Base-by-base conservation (phyloP, 805 yeast genomes). In the Metschnikowia corniflorae region DNA sequence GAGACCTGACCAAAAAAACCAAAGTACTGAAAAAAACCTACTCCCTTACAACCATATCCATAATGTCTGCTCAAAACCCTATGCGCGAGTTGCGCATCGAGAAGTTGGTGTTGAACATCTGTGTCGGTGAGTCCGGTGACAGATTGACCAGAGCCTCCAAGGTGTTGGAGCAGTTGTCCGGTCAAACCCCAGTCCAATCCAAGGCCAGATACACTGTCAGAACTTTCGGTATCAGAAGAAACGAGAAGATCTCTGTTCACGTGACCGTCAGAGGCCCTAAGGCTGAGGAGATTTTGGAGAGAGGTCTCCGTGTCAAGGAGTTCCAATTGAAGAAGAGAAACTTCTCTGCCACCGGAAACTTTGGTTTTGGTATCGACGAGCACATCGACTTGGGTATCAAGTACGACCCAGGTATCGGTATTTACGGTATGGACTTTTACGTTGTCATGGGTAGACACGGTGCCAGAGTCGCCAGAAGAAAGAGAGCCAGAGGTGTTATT, bases 81-180 rank as follows among this genome's bases (percentile, higher is more conserved):
- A 91, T 93, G 97, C 93, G 96, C 78, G 97, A 93, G 64, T 80
- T 93, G 76, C 89, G 84, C 80, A 91, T 93, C 79, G 97, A 93
- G 79, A 93, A 93, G 79, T 84, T 93, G 75, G 97, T 93, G 75
- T 86, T 93, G 75, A 93, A 93, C 93, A 93, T 93, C 78, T 89
- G 95, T 76, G 98, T 93, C 74, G 98, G 98, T 80, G 98, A 93
- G 79, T 89, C 97, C 75, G 98, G 98, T 82, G 98, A 93, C 77
- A 86, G 97, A 84, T 87, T 93, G 74, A 93, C 98, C 80, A 91
- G 98, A 86, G 98, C 98, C 63, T 93, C 98, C 70, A 93, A 93
- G 82, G 98, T 93, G 65, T 82, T 93, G 70, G 98, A 93, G 80
- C 98, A 93, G 80, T 85, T 93, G 65, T 91, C 97, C 60, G 98